Evolutionary conservation across 371 early-diverging fungal genomes (phyloP), one percentile per base, ranked within the genome.

Genomic region (Haplosporangium sp.): DNA sequence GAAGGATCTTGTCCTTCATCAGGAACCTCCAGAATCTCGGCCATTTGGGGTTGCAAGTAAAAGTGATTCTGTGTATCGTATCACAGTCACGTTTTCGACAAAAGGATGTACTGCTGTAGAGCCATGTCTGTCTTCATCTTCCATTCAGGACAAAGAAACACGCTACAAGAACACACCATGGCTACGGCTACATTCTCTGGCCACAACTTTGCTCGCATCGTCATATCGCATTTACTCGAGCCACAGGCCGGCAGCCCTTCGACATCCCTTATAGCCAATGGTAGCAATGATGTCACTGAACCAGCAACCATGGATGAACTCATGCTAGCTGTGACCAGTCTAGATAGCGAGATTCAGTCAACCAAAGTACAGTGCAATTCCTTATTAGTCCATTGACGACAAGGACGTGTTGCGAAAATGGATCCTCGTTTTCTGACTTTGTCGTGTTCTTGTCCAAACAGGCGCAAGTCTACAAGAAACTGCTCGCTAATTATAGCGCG

Each of bases 21-120:
- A 1, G 82, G 61, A 2, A 65, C 70, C n/a, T 52, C 29, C 4
- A 14, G 20, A 29, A 84, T 75, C 50, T 82, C 80, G 6, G 74
- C 82, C 86, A 83, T 10, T 29, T 55, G 0, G 83, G 82, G 36
- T 82, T 82, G 66, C 81, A 82, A 0, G 73, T 85, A 29, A 85
- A 81, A 0, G 83, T 82, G 20, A 85, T 70, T n/a, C n/a, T n/a
- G n/a, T n/a, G n/a, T n/a, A n/a, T n/a, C n/a, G n/a, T n/a, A 55
- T 21, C 42, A 53, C 43, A 48, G 62, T 64, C 64, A 56, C 56
- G 47, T 51, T 42, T 52, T 4, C 4, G 2, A 29, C 29, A 29
- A 29, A 29, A 29, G 29, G 29, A 29, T 29, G 29, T 4, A 29
- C 4, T 29, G 29, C 29, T 29, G 29, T 29, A 29, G 29, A 29